Base-by-base conservation (phyloP, 495 filamentous ascomycete species). In the Cetradonia linearis region DNA sequence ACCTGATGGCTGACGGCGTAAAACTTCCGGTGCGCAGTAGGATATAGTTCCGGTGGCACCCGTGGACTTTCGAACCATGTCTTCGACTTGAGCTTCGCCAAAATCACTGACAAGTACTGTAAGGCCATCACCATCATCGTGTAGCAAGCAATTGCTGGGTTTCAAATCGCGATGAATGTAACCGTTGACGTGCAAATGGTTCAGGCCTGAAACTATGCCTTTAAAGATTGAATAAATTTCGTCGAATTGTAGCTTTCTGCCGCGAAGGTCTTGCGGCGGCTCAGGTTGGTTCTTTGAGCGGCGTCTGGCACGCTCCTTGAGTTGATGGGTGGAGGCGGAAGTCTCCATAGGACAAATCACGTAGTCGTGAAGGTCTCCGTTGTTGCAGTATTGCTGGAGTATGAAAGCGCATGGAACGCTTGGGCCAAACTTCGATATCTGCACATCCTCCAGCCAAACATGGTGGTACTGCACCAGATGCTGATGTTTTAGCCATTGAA, bases 101-200 rank as follows among this genome's bases (percentile, higher is more conserved):
- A 98, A 98, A 70, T 98, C 93, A 69, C 91, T 96, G 34, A 98
- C 93, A 38, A 98, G 72, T 46, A 95, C 92, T 44, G 78, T 80
- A 2, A 88, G 71, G 46, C 85, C 84, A 49, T 79, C 75, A 20
- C 84, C 83, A 52, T 86, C 86, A 47, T 82, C 76, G 63, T 93
- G 87, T 2, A 98, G 75, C n/a, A 98, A 77, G 65, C 93, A 98
- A 67, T 98, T 98, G 67, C 87, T 89, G 5, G 93, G 93, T 69
- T 98, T 98, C 6, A 98, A 78, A 70, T 98, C 93, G 48, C 93
- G 83, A 66, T 98, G 93, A 31, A 98, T 95, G 72, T 95, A 98
- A 33, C 89, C 90, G 66, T 92, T 88, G n/a, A 78, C 79, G 68
- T 98, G 93, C 11, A 98, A 80, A 71, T 96, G 89, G 25, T 89